phyloP scores from a whole-genome alignment of 768 basidiomycete genomes.

The Sarcomyxa edulis region DNA sequence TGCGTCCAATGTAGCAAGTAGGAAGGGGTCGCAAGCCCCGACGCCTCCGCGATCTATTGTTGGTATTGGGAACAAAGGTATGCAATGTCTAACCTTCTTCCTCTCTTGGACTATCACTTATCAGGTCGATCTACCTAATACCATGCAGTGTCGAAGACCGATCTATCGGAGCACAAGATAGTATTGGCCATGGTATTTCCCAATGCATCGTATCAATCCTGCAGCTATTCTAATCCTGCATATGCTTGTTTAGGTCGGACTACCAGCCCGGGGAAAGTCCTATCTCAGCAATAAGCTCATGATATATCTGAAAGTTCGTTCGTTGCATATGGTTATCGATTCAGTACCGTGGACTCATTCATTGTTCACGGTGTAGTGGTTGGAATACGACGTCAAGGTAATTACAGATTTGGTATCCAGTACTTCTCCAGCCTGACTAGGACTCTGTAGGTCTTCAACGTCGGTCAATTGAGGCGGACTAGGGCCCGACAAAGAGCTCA shows the following conservation, averaged over 20 bases:
- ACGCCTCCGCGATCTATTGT: slow-evolving; percentile 82
- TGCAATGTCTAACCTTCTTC: slow-evolving; percentile 7
- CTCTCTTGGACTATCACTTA: slow-evolving; percentile 7
- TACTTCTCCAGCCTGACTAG: no score
- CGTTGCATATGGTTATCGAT: not conserved
- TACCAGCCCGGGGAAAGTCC: slow-evolving; percentile 98
- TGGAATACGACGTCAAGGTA: slow-evolving; percentile 95
- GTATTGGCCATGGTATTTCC: slow-evolving; percentile 86
- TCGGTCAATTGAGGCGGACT: slow-evolving; percentile 87
- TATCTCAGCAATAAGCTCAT: slow-evolving; percentile 97
- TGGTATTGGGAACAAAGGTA: slow-evolving; percentile 87
- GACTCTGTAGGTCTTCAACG: slow-evolving; percentile 93
- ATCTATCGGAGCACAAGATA: slow-evolving; percentile 98
- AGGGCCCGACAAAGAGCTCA: slow-evolving; percentile 79
- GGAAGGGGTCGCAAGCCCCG: slow-evolving; percentile 65
- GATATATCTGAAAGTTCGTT: slow-evolving; percentile 85
- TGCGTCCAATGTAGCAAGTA: slow-evolving; percentile 64
- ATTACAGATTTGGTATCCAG: no score
- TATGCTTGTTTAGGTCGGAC: slow-evolving; percentile 81
- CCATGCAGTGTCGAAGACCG: slow-evolving; percentile 81
- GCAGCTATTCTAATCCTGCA: no score
- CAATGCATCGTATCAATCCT: no score
- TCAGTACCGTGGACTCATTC: no score
- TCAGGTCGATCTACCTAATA: no score
- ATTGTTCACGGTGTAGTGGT: no score